Evolutionary conservation across 2,329 filamentous ascomycete genomes (phyloP).

Genomic region (Simplicillium aogashimaense): DNA sequence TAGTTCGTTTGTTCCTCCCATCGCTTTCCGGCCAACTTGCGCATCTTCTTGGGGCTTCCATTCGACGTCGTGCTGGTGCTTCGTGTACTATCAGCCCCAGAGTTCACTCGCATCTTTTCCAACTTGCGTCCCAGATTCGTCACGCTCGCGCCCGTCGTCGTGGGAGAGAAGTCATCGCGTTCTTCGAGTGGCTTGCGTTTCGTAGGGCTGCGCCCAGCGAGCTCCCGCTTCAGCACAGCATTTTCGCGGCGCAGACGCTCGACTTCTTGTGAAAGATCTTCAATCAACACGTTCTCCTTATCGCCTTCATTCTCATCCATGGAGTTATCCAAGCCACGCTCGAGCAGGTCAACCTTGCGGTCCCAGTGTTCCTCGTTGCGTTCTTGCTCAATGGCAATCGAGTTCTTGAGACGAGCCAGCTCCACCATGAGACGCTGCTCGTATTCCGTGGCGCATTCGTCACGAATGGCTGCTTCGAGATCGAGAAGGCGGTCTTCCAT

Average conservation of each 20-base stretch:
- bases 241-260: conserved; percentile 58
- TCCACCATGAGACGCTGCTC: conserved; percentile 68
- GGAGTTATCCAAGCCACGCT: conserved; percentile 39
- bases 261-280: conserved; percentile 62
- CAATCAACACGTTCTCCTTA: conserved; percentile 52
- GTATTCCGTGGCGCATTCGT: conserved; percentile 83
- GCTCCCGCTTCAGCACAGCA: conserved; percentile 53
- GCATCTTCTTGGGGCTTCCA: conserved; percentile 43
- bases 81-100: conserved; percentile 17
- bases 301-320: conserved; percentile 41
- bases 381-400: conserved; percentile 69
- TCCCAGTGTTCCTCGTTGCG: conserved; percentile 78
- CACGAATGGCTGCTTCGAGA: conserved; percentile 74
- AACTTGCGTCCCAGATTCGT: conserved; percentile 33
- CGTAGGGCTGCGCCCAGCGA: conserved; percentile 52
- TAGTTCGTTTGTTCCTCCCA: too few species aligned
- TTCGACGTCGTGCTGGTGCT: conserved; percentile 12
- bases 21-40: conserved; percentile 26
- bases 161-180: conserved; percentile 32
- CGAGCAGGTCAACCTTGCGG: conserved; percentile 64
- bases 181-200: conserved; percentile 47
- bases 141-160: conserved; percentile 13
- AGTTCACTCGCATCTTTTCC: conserved; percentile 39
- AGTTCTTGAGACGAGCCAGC: conserved; percentile 70
- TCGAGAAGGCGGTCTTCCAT: conserved; percentile 56